Percentiles rank a stretch among this genome's conserved stretches.
phyloP scores from a whole-genome alignment of 306 rosid species.

The Prunus campanulata region DNA sequence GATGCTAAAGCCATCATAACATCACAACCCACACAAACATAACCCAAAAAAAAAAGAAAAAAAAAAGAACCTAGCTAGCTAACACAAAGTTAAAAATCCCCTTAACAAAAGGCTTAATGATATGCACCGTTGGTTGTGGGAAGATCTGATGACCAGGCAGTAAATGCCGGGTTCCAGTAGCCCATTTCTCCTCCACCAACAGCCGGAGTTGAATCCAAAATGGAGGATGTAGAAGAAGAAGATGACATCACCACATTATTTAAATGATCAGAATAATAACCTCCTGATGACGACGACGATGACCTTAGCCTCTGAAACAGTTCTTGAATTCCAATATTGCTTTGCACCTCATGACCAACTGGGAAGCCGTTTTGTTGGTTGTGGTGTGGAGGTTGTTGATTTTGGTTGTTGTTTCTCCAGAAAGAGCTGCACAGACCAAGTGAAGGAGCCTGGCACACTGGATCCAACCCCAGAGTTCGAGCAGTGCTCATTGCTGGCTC shows the following conservation, averaged over 20 bases:
- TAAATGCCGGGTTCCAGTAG: conserved; percentile 71
- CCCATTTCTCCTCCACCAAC: conserved; percentile 64
- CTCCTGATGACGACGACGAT: conserved; percentile 22
- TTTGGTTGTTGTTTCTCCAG: conserved; percentile 51
- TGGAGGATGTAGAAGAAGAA: conserved; percentile 41
- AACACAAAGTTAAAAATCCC: background rate
- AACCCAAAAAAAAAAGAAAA: background rate
- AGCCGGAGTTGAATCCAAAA: conserved; percentile 59
- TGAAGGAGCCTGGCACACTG: conserved; percentile 46
- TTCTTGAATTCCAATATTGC: conserved; percentile 60
- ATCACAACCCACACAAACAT: conserved; percentile 36
- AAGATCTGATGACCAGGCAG: conserved; percentile 81
- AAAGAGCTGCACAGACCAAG: conserved; percentile 56
- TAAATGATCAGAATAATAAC: conserved; percentile 28
- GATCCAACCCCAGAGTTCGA: conserved; percentile 53
- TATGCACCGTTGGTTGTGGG: conserved; percentile 81
- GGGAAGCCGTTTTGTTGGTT: conserved; percentile 34
- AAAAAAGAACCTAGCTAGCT: conserved; percentile 13
- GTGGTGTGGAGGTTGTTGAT: conserved; percentile 33
- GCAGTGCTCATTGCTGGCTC: conserved; percentile 31
- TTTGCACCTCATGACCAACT: conserved; percentile 42
- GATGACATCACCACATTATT: conserved; percentile 48
- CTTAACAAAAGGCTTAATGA: conserved; percentile 23
- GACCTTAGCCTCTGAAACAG: conserved; percentile 75
- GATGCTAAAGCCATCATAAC: conserved; percentile 38